Evolutionary conservation across 2,329 filamentous ascomycete genomes (phyloP).

Genomic region (Penicillium sp.): DNA sequence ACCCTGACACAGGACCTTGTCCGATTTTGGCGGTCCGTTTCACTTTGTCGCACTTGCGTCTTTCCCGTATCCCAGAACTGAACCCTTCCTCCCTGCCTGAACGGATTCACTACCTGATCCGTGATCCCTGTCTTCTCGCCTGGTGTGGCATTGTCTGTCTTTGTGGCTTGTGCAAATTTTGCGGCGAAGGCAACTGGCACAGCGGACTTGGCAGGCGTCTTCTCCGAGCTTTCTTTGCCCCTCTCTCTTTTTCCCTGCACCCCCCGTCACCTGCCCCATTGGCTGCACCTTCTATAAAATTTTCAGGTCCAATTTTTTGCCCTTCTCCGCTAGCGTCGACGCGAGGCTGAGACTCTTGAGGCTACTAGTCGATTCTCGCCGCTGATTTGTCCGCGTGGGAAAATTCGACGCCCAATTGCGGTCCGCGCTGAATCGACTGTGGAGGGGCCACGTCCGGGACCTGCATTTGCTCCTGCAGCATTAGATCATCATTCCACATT

Average conservation of each 20-base stretch:
- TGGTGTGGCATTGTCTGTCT: no score
- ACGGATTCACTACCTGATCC: no score
- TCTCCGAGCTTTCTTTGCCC: neutral
- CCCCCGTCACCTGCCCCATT: neutral
- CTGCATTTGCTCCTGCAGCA: slow-evolving; percentile 26
- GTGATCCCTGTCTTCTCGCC: no score
- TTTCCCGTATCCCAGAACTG: no score
- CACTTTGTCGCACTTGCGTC: no score
- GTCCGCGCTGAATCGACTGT: slow-evolving; percentile 2
- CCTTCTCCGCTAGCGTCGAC: neutral
- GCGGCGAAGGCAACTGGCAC: neutral
- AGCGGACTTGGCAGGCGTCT: neutral
- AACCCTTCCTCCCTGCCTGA: no score
- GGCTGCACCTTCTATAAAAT: neutral
- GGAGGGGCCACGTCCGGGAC: slow-evolving; percentile 23
- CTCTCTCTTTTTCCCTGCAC: neutral
- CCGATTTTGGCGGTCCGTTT: no score
- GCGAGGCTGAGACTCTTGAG: neutral
- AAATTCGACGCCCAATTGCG: slow-evolving; percentile 13
- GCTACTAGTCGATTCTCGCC: neutral
- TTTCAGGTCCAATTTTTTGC: slow-evolving; percentile 2
- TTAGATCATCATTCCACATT: slow-evolving; percentile 14
- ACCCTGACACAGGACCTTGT: no score
- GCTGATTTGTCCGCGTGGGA: slow-evolving; percentile 9
- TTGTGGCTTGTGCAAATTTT: neutral